These are phyloP conservation scores for Neostapfia colusana DNA, from an alignment of 176 grass and related monocot genomes.

Conservation along the genomic window DNA sequence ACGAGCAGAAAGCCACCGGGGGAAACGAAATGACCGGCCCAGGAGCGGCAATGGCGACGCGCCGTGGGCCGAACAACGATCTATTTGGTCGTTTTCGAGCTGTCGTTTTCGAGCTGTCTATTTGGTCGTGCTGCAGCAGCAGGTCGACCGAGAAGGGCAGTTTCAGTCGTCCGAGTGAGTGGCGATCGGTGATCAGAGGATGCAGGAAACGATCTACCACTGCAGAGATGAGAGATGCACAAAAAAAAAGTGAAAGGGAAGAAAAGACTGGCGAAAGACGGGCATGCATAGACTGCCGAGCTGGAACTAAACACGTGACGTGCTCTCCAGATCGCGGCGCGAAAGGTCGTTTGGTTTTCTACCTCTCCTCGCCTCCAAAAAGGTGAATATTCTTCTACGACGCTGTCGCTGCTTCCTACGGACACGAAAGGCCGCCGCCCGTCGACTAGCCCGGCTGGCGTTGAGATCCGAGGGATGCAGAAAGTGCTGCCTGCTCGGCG, in stretches of 20 bases:
- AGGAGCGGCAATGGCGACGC: too few species aligned
- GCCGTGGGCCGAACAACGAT: too few species aligned
- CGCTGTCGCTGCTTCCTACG: slow-evolving; percentile 7
- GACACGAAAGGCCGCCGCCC: not conserved
- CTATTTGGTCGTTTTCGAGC: too few species aligned
- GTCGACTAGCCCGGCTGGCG: not conserved
- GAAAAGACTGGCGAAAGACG: too few species aligned
- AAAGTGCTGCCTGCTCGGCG: not conserved
- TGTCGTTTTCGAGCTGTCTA: not conserved
- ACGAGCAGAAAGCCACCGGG: too few species aligned
- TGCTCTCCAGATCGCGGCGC: not conserved
- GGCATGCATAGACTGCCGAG: too few species aligned
- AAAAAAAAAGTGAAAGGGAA: not conserved
- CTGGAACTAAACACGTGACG: not conserved
- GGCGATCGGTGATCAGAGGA: not conserved
- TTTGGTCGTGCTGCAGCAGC: not conserved
- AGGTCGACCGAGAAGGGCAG: not conserved
- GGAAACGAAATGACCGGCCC: too few species aligned
- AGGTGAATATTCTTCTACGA: slow-evolving; percentile 37
- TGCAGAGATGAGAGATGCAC: not conserved
- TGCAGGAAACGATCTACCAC: not conserved
- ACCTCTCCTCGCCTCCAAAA: not conserved
- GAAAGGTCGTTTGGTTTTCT: not conserved
- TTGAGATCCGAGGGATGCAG: slow-evolving; percentile 5
- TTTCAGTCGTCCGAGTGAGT: not conserved